A percentile compares a stretch with the other conserved stretches of the same genome.
phyloP scores from a whole-genome alignment of 2,329 filamentous ascomycete species.

The Trichoderma atroviride region DNA sequence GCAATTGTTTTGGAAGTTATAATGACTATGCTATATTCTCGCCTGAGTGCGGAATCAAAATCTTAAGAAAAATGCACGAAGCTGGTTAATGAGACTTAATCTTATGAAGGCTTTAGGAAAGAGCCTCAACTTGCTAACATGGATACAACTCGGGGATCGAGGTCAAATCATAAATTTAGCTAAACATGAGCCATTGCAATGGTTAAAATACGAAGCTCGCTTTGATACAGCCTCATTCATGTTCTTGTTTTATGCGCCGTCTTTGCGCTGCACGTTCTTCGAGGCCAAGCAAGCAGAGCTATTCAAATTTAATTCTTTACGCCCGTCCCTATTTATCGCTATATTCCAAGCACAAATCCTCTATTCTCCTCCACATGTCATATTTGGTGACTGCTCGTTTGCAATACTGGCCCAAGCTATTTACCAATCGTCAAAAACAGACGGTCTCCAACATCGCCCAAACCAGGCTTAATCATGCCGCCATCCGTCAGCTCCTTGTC shows the following conservation, averaged over 20 bases:
- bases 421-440: conserved; percentile 89
- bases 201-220: background rate
- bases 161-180: background rate
- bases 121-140: no score
- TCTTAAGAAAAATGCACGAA: no score
- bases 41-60: no score
- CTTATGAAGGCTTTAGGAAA: no score
- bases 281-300: background rate
- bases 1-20: no score
- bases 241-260: background rate
- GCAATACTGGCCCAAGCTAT: conserved; percentile 42
- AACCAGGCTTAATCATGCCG: conserved; percentile 87
- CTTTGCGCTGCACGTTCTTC: background rate
- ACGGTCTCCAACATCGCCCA: conserved; percentile 89
- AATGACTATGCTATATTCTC: no score
- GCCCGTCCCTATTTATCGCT: conserved; percentile 23
- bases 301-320: background rate
- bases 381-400: background rate
- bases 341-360: conserved; percentile 11
- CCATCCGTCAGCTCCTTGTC: conserved; percentile 73
- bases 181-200: background rate
- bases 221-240: background rate
- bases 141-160: background rate
- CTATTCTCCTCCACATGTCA: conserved; percentile 10
- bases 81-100: no score